A percentile compares a stretch with the other conserved stretches of the same genome.
Conservation (phyloP, 805 yeast species). For the Spathaspora girioi region DNA sequence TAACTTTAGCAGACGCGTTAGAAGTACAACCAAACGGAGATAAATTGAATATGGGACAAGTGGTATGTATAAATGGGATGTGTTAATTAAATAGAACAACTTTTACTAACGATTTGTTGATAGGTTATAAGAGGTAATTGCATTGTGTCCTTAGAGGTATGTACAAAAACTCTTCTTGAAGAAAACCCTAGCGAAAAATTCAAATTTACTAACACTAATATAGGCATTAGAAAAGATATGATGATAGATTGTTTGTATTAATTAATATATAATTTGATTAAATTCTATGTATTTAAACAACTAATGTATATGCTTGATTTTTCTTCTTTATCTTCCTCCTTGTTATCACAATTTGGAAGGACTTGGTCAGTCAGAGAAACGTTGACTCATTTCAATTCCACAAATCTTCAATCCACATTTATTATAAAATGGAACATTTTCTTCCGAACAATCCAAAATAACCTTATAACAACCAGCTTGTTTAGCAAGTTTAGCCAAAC, state of each 20-base stretch:
- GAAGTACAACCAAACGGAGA: conserved; percentile 54
- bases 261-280: not conserved
- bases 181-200: not conserved
- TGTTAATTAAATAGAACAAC: not conserved
- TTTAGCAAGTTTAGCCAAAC: conserved; percentile 58
- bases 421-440: conserved; percentile 79
- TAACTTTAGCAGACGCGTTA: conserved; percentile 68
- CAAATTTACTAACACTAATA: not conserved
- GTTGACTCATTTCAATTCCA: conserved; percentile 59
- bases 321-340: too few species aligned
- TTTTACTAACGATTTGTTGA: conserved; percentile 14
- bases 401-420: conserved; percentile 74
- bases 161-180: not conserved
- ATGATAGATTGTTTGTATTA: conserved; percentile 5
- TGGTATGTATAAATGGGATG: conserved; percentile 32
- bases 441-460: conserved; percentile 82
- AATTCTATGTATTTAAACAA: not conserved
- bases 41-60: conserved; percentile 58
- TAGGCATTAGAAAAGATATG: conserved; percentile 34
- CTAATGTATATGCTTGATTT: not conserved
- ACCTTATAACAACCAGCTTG: conserved; percentile 77
- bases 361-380: not conserved
- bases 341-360: not conserved
- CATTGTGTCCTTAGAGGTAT: conserved; percentile 66
- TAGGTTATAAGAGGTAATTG: conserved; percentile 72